Base-by-base conservation (phyloP, 2,329 filamentous ascomycete genomes). In the Chaetoscypha palmicola region DNA sequence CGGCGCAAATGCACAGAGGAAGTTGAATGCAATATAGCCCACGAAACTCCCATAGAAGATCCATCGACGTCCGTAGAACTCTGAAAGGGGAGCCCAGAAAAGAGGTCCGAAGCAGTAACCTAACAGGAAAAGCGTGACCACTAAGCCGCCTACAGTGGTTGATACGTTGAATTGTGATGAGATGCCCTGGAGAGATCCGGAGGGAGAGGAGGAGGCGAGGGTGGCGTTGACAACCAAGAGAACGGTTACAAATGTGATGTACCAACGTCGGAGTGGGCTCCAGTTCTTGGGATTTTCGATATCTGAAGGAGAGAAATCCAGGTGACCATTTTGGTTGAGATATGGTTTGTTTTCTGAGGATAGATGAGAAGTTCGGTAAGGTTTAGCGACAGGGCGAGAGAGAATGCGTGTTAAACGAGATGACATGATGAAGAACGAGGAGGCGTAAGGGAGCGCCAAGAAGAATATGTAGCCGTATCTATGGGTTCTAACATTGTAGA, bases 1-100 rank as follows among this genome's bases (percentile, higher is more conserved):
- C 42, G 74, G 66, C 1, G 75, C 67, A 10, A 74, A 79, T 0
- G 77, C 75, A 19, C 69, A 71, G 3, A 71, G 79, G 26, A 74
- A 77, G 54, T 76, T 81, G 59, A 86, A 86, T 1, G 70, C 71
- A 0, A 76, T 74, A 46, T 83, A 69, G 10, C 68, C 67, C 42
- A 71, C 62, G 54, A 80, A 81, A 3, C 76, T 79, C 43, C 68
- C 62, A 52, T 76, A 70, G 58, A 82, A 81, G 14, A 83, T 68
- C 31, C 72, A 60, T 55, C 82, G 72, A 5, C 77, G 69, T 3
- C 77, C 81, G 42, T 74, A 79, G 16, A 85, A 62, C 56, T 86
- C 58, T 5, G 51, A 55, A 14, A 62, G 35, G 2, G 61, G 61
- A 5, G 59, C 67, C 67, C 67, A 70, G 7, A 70, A 57, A n/a